Evolutionary conservation across 441 rosid genomes (phyloP), one percentile per base, ranked within the genome.

Genomic region (Aleurites moluccanus): DNA sequence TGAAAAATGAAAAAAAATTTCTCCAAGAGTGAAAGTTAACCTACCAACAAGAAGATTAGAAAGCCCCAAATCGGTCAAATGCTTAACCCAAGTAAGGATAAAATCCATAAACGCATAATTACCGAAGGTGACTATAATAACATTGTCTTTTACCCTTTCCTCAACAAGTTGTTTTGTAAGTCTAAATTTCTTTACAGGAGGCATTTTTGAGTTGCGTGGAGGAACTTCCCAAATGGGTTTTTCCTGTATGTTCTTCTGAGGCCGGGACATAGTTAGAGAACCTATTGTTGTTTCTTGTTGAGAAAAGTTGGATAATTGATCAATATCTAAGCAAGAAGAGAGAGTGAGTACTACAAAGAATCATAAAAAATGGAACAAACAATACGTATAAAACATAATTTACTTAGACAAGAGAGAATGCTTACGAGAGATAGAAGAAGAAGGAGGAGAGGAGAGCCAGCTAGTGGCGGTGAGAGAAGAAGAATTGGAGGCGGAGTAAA

Each of bases 41-140:
- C 72, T 80, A 93, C 98, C 99, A 76, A 96, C 96, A 45, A 96
- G 89, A 78, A 96, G 86, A 85, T 96, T 96, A 77, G 91, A 81
- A 76, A 96, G 81, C 64, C 89, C 96, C 83, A 96, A 83, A 82
- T 93, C 97, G 0, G 97, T 91, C 88, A 94, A 83, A 83, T 88
- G 98, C 69, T 88, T 92, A 81, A 93, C 99, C 99, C 99, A 96
- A 71, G 96, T 88, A 81, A 96, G 86, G 82, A 93, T 93, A 76
- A 96, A 96, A 90, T 96, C 99, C 98, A 92, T 93, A 77, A 92
- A 96, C 0, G 99, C 99, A 83, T 84, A 91, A 87, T 96, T 96
- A 74, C 99, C 99, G 79, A 96, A 96, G 70, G 99, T 93, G 75
- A 96, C 94, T 81, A 96, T 83, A 38, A 93, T 79, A 25, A 92